phyloP scores from a whole-genome alignment of 768 basidiomycete genomes.

The Russula earlei region DNA sequence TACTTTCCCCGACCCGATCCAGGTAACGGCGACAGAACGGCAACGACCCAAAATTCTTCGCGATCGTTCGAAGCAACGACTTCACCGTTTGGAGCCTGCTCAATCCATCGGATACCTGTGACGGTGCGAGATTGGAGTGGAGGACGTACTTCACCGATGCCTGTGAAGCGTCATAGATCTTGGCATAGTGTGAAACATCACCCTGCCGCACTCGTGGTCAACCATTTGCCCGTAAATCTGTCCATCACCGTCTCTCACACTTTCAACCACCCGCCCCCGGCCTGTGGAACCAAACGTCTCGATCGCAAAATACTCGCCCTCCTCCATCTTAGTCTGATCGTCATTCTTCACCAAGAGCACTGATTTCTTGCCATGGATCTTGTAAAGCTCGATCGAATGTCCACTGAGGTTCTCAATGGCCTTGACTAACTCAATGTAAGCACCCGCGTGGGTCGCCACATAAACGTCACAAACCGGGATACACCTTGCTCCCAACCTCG shows the following conservation, averaged over 20 bases:
- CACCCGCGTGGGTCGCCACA: constrained; percentile 3
- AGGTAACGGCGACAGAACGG: constrained; percentile 95
- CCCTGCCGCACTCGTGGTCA: constrained; percentile 40
- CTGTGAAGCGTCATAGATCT: constrained; percentile 55
- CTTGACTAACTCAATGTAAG: constrained; percentile 52
- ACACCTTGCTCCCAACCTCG: constrained; percentile 73
- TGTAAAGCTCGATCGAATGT: constrained; percentile 83
- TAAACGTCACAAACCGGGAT: constrained; percentile 48
- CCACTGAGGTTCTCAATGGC: constrained; percentile 91
- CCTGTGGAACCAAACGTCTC: constrained; percentile 99
- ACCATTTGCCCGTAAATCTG: not conserved
- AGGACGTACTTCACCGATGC: constrained; percentile 57
- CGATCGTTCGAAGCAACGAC: constrained; percentile 76
- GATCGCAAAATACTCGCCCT: constrained; percentile 98
- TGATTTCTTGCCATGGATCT: constrained; percentile 91
- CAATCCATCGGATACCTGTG: constrained; percentile 1
- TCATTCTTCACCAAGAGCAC: constrained; percentile 83
- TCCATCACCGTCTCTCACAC: constrained; percentile 33
- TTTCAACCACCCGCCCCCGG: constrained; percentile 76
- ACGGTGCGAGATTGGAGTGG: not conserved
- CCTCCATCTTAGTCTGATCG: constrained; percentile 96
- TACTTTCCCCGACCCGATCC: constrained; percentile 85
- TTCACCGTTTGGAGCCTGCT: constrained; percentile 75
- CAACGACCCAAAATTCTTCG: constrained; percentile 87
- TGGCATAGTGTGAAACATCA: constrained; percentile 90